Base-by-base conservation (phyloP, 2,329 filamentous ascomycete genomes). In the Davidsoniella eucalypti region DNA sequence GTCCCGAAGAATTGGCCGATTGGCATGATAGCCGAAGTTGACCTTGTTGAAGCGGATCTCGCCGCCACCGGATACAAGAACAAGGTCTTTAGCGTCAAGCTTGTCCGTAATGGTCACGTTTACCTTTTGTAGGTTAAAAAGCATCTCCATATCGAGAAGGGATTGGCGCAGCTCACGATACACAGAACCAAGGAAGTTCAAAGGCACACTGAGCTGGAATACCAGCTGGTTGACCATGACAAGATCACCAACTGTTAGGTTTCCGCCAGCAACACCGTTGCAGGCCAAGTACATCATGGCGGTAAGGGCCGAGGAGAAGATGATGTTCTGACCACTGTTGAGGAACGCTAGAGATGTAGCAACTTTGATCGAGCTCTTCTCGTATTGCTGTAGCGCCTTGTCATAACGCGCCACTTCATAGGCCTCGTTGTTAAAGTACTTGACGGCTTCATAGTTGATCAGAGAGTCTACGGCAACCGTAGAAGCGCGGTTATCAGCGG, bases 171-270 rank as follows among this genome's bases (percentile, higher is more conserved):
- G 74, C 67, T 98, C 92, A 58, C 92, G 83, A 63, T 98, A 98
- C 10, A 98, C 90, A 12, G 87, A 94, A n/a, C 92, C 92, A 3
- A 98, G 71, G 65, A 98, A 98, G 70, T 98, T 98, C 54, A 98
- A 75, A 0, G 92, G 92, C 3, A 98, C 87, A 0, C 87, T 95
- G 5, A 98, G 80, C 66, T 98, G 92, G 67, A 98, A 98, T 53
- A 98, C 88, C 16, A 98, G 80, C 69, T 96, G 92, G 64, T 98
- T 98, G 57, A 98, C 87, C 86, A 98, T 93, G 61, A 98, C 92
- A 29, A 98, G 72, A 62, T 98, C 93, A 52, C 92, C 92, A 12
- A 98, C 88, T 0, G 90, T 95, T 58, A 98, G 67, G 5, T 71
- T 69, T 12, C 90, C 90, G 2, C 69, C 71, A 1, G 86, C 87